These are phyloP conservation scores for Dysphania ambrosioides DNA, from an alignment of 148 eudicot genomes.

Conservation along the genomic window DNA sequence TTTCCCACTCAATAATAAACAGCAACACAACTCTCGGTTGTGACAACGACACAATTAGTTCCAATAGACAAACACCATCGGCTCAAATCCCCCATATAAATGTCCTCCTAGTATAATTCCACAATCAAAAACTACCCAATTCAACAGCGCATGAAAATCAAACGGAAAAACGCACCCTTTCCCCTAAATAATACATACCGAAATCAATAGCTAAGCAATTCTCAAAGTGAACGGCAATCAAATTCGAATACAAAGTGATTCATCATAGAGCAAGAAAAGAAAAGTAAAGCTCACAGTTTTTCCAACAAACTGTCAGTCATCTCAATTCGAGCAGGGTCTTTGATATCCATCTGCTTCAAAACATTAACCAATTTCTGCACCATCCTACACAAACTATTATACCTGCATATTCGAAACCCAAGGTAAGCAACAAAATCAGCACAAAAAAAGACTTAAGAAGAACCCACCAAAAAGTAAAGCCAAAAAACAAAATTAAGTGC, in stretches of 20 bases:
- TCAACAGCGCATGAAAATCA: not conserved
- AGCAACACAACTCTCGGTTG: no score
- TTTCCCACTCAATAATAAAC: no score
- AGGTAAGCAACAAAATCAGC: not conserved
- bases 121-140: not conserved
- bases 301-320: conserved; percentile 80
- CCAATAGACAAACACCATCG: not conserved
- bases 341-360: conserved; percentile 83
- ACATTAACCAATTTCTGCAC: conserved; percentile 76
- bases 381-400: conserved; percentile 59
- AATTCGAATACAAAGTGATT: not conserved
- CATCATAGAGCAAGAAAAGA: not conserved
- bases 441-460: not conserved
- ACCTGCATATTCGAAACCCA: conserved; percentile 38
- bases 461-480: conserved; percentile 3
- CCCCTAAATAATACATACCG: not conserved
- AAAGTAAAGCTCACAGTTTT: conserved; percentile 63
- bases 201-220: not conserved
- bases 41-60: not conserved
- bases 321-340: conserved; percentile 76
- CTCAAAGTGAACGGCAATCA: not conserved
- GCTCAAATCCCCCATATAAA: not conserved
- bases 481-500: not conserved
- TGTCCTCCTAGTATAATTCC: not conserved
- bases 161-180: not conserved